Conservation (phyloP, 2,329 filamentous ascomycete species). For the Cordyceps cateniannulata region DNA sequence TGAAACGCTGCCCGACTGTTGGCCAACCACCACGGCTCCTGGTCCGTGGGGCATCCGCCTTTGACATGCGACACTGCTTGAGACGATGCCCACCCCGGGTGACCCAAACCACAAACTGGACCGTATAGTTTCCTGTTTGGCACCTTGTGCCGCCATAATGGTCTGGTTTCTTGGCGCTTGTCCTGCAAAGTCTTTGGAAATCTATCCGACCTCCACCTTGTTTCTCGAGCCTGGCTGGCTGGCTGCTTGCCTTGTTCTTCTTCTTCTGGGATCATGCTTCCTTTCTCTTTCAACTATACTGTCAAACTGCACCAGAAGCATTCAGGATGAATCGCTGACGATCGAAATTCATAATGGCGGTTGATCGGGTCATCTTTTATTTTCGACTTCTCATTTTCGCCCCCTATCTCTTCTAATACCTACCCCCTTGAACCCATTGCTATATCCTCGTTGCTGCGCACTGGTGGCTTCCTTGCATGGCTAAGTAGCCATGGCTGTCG, state of each 20-base stretch:
- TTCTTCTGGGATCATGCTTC: neutral
- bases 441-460: constrained; percentile 18
- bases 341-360: constrained; percentile 1
- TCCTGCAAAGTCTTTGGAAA: neutral
- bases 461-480: constrained; percentile 8
- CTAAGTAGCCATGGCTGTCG: constrained; percentile 35
- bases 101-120: neutral
- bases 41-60: constrained; percentile 4
- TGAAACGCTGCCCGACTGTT: constrained; percentile 10
- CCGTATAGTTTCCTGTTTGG: neutral
- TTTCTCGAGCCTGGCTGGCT: neutral
- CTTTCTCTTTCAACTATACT: constrained; percentile 8
- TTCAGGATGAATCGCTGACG: constrained; percentile 1
- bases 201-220: neutral
- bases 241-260: neutral
- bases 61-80: constrained; percentile 6
- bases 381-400: neutral
- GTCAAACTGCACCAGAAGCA: neutral
- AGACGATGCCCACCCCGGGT: constrained; percentile 5
- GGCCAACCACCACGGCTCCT: neutral
- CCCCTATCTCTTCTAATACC: constrained; percentile 20
- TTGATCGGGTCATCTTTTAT: neutral
- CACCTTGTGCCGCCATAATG: neutral
- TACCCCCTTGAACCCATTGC: constrained; percentile 24
- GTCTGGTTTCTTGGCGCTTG: neutral